phyloP scores from a whole-genome alignment of 305 asterid species.

The Plantago lanceolata region DNA sequence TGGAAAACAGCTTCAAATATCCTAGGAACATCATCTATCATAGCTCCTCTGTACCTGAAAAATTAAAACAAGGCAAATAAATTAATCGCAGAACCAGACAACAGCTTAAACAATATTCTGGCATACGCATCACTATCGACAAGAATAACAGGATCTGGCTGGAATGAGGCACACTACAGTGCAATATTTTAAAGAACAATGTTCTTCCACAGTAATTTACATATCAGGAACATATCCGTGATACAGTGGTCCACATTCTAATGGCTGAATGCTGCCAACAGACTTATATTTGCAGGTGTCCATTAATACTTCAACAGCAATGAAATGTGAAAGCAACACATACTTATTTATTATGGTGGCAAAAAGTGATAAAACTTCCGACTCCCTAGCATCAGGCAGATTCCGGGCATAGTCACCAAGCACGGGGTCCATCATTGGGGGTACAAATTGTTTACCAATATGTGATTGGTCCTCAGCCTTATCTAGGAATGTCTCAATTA shows the following conservation, averaged over 20 bases:
- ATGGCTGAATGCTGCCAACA: neutral
- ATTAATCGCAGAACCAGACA: conserved; percentile 14
- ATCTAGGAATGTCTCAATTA: conserved; percentile 91
- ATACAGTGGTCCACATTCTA: neutral
- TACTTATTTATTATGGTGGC: conserved; percentile 98
- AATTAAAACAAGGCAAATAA: conserved; percentile 18
- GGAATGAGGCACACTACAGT: too few relatives aligned
- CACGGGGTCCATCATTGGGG: conserved; percentile 99
- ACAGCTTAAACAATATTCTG: neutral
- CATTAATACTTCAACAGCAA: conserved; percentile 12
- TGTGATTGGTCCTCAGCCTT: conserved; percentile 93
- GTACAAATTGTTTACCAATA: conserved; percentile 90
- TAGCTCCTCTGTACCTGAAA: conserved; percentile 72
- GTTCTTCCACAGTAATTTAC: too few relatives aligned
- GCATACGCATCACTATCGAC: too few relatives aligned
- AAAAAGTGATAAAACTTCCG: conserved; percentile 95
- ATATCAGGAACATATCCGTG: too few relatives aligned
- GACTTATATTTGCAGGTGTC: neutral
- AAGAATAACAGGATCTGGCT: too few relatives aligned
- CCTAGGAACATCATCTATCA: conserved; percentile 94
- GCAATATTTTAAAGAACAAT: too few relatives aligned
- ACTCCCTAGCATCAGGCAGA: conserved; percentile 97
- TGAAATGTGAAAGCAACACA: conserved; percentile 19
- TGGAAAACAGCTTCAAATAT: conserved; percentile 96
- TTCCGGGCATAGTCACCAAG: conserved; percentile 95